A percentile compares a stretch with the other conserved stretches of the same genome.
phyloP scores from a whole-genome alignment of 1,284 basidiomycete genomes.

The Ganoderma multipileum region DNA sequence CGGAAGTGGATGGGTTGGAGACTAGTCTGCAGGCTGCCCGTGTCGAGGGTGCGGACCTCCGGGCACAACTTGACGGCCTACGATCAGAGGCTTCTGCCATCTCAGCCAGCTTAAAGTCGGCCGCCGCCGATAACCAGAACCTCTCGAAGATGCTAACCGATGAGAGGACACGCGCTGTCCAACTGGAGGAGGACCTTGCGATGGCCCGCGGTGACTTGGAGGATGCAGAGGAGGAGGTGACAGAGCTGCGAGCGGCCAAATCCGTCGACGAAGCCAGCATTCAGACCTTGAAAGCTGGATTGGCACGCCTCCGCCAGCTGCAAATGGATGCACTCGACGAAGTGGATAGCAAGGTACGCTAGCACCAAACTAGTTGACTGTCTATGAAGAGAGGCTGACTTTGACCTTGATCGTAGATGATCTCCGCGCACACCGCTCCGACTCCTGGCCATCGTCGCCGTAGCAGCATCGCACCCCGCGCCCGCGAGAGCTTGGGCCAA shows the following conservation, averaged over 20 bases:
- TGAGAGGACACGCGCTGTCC: background rate
- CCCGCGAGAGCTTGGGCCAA: background rate
- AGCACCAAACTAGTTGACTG: background rate
- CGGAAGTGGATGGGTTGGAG: slow-evolving; percentile 21
- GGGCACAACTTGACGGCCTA: slow-evolving; percentile 5
- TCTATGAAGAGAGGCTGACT: slow-evolving; percentile 5
- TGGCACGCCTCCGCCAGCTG: slow-evolving; percentile 40
- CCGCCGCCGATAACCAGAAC: slow-evolving; percentile 12
- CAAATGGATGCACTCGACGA: slow-evolving; percentile 45
- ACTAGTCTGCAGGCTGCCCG: slow-evolving; percentile 17
- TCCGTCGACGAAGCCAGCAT: slow-evolving; percentile 46
- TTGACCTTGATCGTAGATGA: slow-evolving; percentile 14
- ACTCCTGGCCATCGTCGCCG: slow-evolving; percentile 36
- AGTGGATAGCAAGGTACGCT: slow-evolving; percentile 43
- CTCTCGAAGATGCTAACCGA: slow-evolving; percentile 3
- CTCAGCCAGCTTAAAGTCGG: slow-evolving; percentile 9
- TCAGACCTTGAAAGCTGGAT: slow-evolving; percentile 41
- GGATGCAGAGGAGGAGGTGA: slow-evolving; percentile 43
- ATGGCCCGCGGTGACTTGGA: slow-evolving; percentile 31
- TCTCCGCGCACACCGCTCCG: slow-evolving; percentile 26
- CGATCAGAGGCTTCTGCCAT: slow-evolving; percentile 12
- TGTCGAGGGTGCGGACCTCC: slow-evolving; percentile 9
- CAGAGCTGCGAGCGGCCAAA: slow-evolving; percentile 41
- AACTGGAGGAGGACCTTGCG: slow-evolving; percentile 33
- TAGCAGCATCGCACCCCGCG: slow-evolving; percentile 43